Conservation (phyloP, 495 filamentous ascomycete species). For the Tuber melanosporum region DNA sequence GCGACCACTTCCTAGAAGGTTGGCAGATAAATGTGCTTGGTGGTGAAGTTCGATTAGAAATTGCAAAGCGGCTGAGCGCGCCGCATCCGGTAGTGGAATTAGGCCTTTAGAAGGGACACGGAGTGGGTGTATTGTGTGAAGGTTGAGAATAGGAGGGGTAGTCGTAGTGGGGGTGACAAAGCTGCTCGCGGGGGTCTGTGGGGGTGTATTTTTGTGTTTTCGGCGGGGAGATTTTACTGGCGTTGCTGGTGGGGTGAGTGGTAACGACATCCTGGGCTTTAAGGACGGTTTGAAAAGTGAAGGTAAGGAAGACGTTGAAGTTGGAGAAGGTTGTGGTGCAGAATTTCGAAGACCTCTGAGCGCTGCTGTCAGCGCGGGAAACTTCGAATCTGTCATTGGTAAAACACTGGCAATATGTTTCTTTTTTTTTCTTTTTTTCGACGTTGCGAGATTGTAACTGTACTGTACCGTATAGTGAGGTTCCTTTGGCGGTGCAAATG, state of each 20-base stretch:
- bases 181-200: background rate
- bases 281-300: background rate
- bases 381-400: background rate
- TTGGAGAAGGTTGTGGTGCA: background rate
- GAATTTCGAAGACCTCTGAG: background rate
- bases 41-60: background rate
- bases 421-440: background rate
- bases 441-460: background rate
- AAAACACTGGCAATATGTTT: background rate
- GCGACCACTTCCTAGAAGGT: background rate
- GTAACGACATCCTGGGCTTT: background rate
- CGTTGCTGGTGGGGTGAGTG: background rate
- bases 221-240: background rate
- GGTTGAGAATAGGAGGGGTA: background rate
- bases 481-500: background rate
- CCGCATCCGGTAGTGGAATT: background rate
- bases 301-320: background rate
- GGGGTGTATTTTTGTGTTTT: background rate
- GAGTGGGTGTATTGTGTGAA: background rate
- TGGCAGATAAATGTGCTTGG: background rate
- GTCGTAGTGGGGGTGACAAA: background rate
- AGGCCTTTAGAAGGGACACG: background rate
- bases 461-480: background rate
- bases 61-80: background rate
- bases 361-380: background rate